Evolutionary conservation across 306 rosid species (phyloP), one percentile per base, ranked within the genome.

Genomic region (Morella rubra): DNA sequence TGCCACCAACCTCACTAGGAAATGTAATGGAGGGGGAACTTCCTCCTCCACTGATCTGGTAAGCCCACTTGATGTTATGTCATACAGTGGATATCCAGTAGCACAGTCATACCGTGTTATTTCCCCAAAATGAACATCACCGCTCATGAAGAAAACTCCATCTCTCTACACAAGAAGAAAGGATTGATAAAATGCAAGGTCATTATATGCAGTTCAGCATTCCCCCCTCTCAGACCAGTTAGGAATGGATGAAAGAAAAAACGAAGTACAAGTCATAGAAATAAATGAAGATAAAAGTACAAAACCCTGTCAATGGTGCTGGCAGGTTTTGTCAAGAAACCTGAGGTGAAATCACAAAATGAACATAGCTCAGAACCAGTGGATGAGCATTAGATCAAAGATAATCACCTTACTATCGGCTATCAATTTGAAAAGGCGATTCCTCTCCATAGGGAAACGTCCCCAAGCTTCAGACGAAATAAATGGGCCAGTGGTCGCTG

Each of bases 101-200:
- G 89, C 93, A 72, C 97, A 92, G 77, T 92, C 97, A 83, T 85
- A 88, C 77, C 90, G 88, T 41, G 93, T 78, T 69, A 92, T 86
- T 84, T 92, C 96, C 80, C 96, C 96, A 64, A 90, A 92, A 85
- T 92, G 97, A 84, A 92, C 97, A 83, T 92, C 97, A 59, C 97
- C 97, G 52, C 97, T 92, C 45, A 90, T 84, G 72, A 92, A 92
- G 83, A 90, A 52, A 56, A 87, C 90, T 77, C 92, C 96, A 46
- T 81, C 76, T 77, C 96, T 87, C 97, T 92, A 84, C 72, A 66
- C 74, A 83, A 52, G 74, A 79, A 72, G 69, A 71, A 41, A 64
- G 46, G 71, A 78, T 80, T 76, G 53, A 47, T 73, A 69, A 74
- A 20, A 40, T 41, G 20, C 61, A 42, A 45, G 46, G 68, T 24